phyloP scores from a whole-genome alignment of 192 early-diverging fungal genomes.

The Linnemannia zychae region DNA sequence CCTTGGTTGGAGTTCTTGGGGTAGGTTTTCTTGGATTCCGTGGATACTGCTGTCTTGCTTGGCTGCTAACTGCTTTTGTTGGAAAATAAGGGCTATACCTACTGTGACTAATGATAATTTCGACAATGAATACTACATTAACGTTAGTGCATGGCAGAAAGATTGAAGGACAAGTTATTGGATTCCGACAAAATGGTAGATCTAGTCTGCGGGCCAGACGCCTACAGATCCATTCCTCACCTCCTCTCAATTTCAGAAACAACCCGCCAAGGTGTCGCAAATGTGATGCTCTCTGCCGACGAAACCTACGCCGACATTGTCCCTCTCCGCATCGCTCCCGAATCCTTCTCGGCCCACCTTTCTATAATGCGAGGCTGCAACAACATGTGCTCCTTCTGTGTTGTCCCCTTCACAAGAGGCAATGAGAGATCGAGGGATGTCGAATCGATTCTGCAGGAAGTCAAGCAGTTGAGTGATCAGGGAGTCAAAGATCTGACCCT shows the following conservation, averaged over 20 bases:
- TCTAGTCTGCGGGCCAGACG: conserved; percentile 84
- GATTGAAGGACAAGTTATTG: conserved; percentile 78
- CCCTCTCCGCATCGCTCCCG: conserved; percentile 74
- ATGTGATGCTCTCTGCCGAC: conserved; percentile 85
- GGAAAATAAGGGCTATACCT: not conserved
- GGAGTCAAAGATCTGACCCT: conserved; percentile 78
- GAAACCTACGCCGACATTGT: conserved; percentile 87
- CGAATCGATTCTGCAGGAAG: conserved; percentile 77
- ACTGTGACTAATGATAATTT: not conserved
- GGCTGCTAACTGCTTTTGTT: no score
- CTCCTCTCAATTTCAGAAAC: conserved; percentile 75
- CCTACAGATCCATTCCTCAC: conserved; percentile 80
- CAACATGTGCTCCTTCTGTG: conserved; percentile 87
- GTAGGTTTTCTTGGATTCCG: conserved; percentile 29
- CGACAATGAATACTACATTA: not conserved
- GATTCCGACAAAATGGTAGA: conserved; percentile 79
- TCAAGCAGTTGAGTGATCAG: conserved; percentile 70
- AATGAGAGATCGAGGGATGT: conserved; percentile 80
- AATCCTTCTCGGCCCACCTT: conserved; percentile 77
- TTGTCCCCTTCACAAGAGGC: conserved; percentile 83
- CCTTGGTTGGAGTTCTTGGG: conserved; percentile 81
- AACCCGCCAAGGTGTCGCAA: conserved; percentile 78
- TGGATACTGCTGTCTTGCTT: not conserved
- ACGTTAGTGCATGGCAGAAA: conserved; percentile 80
- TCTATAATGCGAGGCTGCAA: conserved; percentile 87